A percentile compares a stretch with the other conserved stretches of the same genome.
Conservation (phyloP, 1,284 basidiomycete genomes). For the Sphaerobolus stellatus region DNA sequence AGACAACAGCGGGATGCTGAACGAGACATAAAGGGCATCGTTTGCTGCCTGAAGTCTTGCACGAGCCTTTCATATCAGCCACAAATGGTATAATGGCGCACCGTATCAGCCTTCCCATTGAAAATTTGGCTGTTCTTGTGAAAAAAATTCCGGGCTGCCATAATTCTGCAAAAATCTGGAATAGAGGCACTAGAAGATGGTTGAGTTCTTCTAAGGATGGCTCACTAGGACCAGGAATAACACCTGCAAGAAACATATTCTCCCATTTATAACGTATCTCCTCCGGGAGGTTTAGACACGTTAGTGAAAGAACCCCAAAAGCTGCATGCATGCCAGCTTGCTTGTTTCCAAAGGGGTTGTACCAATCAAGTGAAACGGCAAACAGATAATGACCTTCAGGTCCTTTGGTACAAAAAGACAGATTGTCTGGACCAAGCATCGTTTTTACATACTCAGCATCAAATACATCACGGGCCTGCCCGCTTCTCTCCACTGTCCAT, state of each 20-base stretch:
- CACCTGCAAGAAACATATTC: slow-evolving; percentile 22
- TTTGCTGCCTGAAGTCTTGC: slow-evolving; percentile 24
- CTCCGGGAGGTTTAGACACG: slow-evolving; percentile 31
- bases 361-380: slow-evolving; percentile 35
- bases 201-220: slow-evolving; percentile 28
- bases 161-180: slow-evolving; percentile 28
- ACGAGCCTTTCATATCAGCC: slow-evolving; percentile 27
- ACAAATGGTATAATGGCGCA: slow-evolving; percentile 27
- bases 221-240: slow-evolving; percentile 34
- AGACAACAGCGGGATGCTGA: neutral
- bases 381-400: slow-evolving; percentile 15
- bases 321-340: slow-evolving; percentile 30
- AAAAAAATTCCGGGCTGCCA: slow-evolving; percentile 32
- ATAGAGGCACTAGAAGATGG: slow-evolving; percentile 28
- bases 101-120: slow-evolving; percentile 19
- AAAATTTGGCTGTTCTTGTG: slow-evolving; percentile 20
- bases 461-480: slow-evolving; percentile 28
- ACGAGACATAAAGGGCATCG: neutral
- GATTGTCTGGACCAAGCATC: slow-evolving; percentile 27
- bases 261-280: slow-evolving; percentile 13
- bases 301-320: slow-evolving; percentile 33
- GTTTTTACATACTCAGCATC: slow-evolving; percentile 27
- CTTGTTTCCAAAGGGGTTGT: slow-evolving; percentile 37
- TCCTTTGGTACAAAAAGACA: slow-evolving; percentile 21
- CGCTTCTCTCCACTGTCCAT: slow-evolving; percentile 4